phyloP scores from a whole-genome alignment of 1,284 basidiomycete genomes.

The Tilletiaria anomala region DNA sequence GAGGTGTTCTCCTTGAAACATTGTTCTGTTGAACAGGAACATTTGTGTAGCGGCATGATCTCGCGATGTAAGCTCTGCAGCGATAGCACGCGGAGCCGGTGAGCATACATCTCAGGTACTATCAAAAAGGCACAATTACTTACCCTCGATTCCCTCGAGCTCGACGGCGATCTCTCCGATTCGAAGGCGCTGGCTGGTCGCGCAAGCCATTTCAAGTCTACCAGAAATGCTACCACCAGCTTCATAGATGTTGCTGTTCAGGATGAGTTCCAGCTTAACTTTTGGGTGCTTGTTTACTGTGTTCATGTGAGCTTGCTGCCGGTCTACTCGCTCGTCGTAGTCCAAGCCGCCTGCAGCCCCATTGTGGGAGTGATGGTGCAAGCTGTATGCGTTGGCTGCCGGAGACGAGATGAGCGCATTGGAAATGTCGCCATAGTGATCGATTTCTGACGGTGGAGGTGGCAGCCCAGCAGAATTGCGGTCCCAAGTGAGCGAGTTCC shows the following conservation, averaged over 20 bases:
- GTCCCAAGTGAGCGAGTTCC: too few relatives aligned
- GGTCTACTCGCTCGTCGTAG: too few relatives aligned
- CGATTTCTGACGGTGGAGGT: too few relatives aligned
- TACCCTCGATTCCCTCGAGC: constrained; percentile 19
- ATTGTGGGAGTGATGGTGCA: too few relatives aligned
- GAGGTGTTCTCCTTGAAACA: constrained; percentile 29
- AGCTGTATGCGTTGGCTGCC: too few relatives aligned
- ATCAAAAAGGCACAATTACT: background rate
- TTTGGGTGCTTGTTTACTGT: constrained; percentile 31
- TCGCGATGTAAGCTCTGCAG: constrained; percentile 26
- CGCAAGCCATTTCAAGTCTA: constrained; percentile 27
- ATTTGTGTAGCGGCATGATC: constrained; percentile 29
- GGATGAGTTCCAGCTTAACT: constrained; percentile 20
- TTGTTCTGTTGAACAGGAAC: constrained; percentile 28
- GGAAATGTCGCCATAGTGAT: too few relatives aligned
- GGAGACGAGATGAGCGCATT: too few relatives aligned
- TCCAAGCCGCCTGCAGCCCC: too few relatives aligned
- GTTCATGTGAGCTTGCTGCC: constrained; percentile 19
- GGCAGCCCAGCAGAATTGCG: too few relatives aligned
- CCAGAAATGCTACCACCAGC: constrained; percentile 23
- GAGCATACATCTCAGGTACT: background rate
- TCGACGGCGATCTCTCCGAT: constrained; percentile 30
- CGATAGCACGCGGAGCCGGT: too few relatives aligned
- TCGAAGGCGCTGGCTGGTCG: constrained; percentile 22
- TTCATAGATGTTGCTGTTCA: constrained; percentile 19